A percentile compares a stretch with the other conserved stretches of the same genome.
These are phyloP conservation scores for Cystofilobasidium macerans DNA, from an alignment of 768 basidiomycete genomes.

Conservation along the genomic window DNA sequence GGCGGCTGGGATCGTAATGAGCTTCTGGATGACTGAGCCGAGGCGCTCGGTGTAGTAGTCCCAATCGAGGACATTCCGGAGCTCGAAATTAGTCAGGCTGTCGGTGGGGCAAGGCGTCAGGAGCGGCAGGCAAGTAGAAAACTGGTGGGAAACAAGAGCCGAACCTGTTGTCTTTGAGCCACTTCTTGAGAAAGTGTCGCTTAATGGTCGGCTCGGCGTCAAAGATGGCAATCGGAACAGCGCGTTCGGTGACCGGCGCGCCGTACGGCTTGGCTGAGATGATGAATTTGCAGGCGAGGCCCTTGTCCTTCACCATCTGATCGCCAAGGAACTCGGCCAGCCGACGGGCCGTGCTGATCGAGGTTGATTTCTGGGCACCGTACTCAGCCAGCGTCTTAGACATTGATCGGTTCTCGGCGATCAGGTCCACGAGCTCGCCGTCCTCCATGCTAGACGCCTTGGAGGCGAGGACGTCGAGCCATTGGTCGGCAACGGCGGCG, in stretches of 20 bases:
- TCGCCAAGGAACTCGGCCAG: slow-evolving; percentile 94
- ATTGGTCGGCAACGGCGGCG: slow-evolving; percentile 84
- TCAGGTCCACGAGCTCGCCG: slow-evolving; percentile 90
- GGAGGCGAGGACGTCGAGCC: slow-evolving; percentile 89
- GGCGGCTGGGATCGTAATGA: slow-evolving; percentile 97
- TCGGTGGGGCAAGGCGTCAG: background rate
- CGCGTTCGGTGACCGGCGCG: slow-evolving; percentile 91
- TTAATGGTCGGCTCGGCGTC: slow-evolving; percentile 88
- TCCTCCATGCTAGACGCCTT: slow-evolving; percentile 73
- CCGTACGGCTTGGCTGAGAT: slow-evolving; percentile 88
- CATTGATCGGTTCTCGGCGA: slow-evolving; percentile 98
- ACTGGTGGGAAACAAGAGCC: background rate
- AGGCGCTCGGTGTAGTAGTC: slow-evolving; percentile 94
- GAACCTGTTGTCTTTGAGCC: slow-evolving; percentile 74
- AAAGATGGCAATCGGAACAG: slow-evolving; percentile 94
- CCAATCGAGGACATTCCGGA: slow-evolving; percentile 94
- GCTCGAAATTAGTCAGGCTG: slow-evolving; percentile 72
- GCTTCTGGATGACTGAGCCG: slow-evolving; percentile 94
- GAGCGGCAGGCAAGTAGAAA: background rate
- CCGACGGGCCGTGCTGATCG: slow-evolving; percentile 88
- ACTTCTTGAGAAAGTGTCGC: slow-evolving; percentile 78
- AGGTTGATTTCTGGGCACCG: slow-evolving; percentile 91
- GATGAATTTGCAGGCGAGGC: slow-evolving; percentile 96
- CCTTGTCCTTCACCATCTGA: slow-evolving; percentile 99
- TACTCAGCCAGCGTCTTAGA: slow-evolving; percentile 92